phyloP scores from a whole-genome alignment of 1,284 basidiomycete species.

The Leccinum pachyderme region DNA sequence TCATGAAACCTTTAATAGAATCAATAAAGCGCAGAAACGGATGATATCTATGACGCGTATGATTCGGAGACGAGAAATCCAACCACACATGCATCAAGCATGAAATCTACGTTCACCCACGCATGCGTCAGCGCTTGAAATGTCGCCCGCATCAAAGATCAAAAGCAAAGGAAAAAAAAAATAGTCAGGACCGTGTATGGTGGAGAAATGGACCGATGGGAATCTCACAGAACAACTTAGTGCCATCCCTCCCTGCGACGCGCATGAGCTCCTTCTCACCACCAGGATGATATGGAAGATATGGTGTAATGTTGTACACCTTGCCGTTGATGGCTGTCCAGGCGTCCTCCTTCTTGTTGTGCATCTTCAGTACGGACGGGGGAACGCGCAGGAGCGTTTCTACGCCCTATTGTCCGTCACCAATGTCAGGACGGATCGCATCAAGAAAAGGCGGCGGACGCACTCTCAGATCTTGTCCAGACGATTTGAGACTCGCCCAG shows the following conservation, averaged over 20 bases:
- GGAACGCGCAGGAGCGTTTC: slow-evolving; percentile 73
- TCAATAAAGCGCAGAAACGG: neutral
- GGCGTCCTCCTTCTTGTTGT: slow-evolving; percentile 84
- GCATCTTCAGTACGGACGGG: slow-evolving; percentile 79
- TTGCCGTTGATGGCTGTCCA: slow-evolving; percentile 94
- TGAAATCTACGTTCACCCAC: slow-evolving; percentile 94
- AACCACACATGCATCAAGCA: slow-evolving; percentile 89
- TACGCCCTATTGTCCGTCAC: slow-evolving; percentile 48
- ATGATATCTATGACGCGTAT: slow-evolving; percentile 31
- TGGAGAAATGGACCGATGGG: neutral
- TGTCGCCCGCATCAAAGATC: neutral
- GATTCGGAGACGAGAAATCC: slow-evolving; percentile 81
- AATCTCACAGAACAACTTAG: slow-evolving; percentile 83
- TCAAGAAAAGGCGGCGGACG: neutral
- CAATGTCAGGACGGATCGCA: slow-evolving; percentile 6
- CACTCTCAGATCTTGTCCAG: slow-evolving; percentile 77
- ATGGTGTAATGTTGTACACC: slow-evolving; percentile 96
- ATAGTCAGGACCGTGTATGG: slow-evolving; percentile 1
- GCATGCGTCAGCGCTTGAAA: slow-evolving; percentile 48
- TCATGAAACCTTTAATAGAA: slow-evolving; percentile 1
- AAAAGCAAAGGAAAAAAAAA: neutral
- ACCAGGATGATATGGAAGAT: slow-evolving; percentile 91
- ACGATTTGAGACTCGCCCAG: slow-evolving; percentile 88
- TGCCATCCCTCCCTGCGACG: slow-evolving; percentile 93
- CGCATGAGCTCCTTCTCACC: slow-evolving; percentile 94